phyloP scores from a whole-genome alignment of 257 asterid species.

The Voacanga thouarsii region DNA sequence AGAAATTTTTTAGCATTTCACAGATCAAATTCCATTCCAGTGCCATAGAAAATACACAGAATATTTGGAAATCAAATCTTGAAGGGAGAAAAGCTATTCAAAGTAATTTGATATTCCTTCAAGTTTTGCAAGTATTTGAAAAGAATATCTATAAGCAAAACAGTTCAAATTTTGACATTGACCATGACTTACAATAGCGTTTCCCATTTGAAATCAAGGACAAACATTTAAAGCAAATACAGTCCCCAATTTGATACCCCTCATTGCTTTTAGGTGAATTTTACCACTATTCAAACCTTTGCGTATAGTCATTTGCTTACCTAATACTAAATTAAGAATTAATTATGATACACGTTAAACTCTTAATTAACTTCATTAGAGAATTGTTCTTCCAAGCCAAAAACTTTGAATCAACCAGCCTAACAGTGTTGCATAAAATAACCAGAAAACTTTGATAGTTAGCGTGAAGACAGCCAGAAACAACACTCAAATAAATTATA shows the following conservation, averaged over 20 bases:
- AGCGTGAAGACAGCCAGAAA: constrained; percentile 43
- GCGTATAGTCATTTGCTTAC: background rate
- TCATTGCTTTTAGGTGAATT: background rate
- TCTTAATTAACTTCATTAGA: constrained; percentile 1
- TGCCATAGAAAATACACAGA: background rate
- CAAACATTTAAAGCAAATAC: constrained; percentile 8
- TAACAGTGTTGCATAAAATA: background rate
- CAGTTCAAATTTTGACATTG: constrained; percentile 1
- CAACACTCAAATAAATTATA: constrained; percentile 16
- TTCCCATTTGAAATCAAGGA: background rate
- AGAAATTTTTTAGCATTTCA: background rate
- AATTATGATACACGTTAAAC: constrained; percentile 6
- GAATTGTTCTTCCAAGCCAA: background rate
- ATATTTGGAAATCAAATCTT: background rate
- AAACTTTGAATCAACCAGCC: constrained; percentile 12
- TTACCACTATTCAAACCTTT: background rate
- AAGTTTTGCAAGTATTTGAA: background rate
- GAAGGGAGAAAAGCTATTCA: background rate
- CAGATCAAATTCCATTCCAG: background rate
- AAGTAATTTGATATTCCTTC: background rate
- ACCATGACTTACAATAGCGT: constrained; percentile 6
- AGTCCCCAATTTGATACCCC: background rate
- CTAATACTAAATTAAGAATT: background rate
- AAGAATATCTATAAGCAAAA: background rate
- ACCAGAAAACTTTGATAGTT: background rate